Evolutionary conservation across 2,329 filamentous ascomycete species (phyloP).

Genomic region (Sodiomyces alkalinus): DNA sequence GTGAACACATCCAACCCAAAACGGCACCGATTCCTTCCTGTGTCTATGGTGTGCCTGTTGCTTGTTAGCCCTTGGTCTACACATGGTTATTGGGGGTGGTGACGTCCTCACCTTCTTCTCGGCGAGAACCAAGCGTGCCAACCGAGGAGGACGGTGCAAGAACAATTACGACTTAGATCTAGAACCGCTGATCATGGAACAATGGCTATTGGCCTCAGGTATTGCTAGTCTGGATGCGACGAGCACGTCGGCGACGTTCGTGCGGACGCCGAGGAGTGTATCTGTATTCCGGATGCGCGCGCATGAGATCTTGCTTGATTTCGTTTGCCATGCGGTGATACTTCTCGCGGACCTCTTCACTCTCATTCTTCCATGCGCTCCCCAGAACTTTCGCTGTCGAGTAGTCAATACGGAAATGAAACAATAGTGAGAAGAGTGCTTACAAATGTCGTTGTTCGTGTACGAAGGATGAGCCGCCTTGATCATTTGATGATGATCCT

Average conservation of each 20-base stretch:
- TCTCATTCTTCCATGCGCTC: constrained; percentile 19
- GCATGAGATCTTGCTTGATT: constrained; percentile 15
- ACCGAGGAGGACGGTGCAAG: too few species aligned
- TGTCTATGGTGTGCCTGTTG: too few species aligned
- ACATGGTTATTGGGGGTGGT: too few species aligned
- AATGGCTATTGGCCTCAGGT: too few species aligned
- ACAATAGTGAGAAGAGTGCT: constrained; percentile 8
- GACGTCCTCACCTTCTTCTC: too few species aligned
- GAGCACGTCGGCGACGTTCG: constrained; percentile 9
- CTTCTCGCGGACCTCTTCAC: constrained; percentile 13
- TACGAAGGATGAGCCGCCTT: constrained; percentile 10
- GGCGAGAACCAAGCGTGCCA: too few species aligned
- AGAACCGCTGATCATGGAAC: too few species aligned
- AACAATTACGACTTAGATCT: too few species aligned
- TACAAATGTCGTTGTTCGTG: constrained; percentile 22
- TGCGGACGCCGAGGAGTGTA: constrained; percentile 20
- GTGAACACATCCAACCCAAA: too few species aligned
- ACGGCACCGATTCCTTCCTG: too few species aligned
- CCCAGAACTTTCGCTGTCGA: constrained; percentile 20
- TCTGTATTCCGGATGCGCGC: constrained; percentile 20
- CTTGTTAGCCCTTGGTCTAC: too few species aligned
- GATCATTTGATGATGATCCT: constrained; percentile 12
- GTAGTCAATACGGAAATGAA: not conserved
- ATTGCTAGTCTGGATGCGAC: too few species aligned
- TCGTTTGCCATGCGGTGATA: constrained; percentile 17